phyloP scores from a whole-genome alignment of 257 asterid species.

The Voacanga thouarsii region DNA sequence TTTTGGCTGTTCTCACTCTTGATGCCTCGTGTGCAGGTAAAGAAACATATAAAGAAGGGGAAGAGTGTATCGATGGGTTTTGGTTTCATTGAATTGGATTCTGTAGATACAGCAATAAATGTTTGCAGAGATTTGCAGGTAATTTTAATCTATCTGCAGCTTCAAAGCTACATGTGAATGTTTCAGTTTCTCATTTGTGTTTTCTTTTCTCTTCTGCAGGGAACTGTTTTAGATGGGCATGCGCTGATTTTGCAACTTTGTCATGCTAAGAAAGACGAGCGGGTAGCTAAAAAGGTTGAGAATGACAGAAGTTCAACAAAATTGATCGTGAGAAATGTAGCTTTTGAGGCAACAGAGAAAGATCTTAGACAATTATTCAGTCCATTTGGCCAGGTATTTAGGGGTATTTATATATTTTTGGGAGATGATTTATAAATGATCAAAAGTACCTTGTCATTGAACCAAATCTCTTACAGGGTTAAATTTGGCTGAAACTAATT shows the following conservation, averaged over 20 bases:
- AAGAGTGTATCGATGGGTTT: slow-evolving; percentile 89
- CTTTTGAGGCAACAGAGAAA: slow-evolving; percentile 94
- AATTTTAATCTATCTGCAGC: background rate
- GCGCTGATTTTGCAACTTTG: slow-evolving; percentile 84
- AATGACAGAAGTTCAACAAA: slow-evolving; percentile 76
- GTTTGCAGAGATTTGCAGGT: slow-evolving; percentile 86
- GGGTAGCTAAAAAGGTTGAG: slow-evolving; percentile 38
- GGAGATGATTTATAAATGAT: background rate
- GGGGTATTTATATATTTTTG: background rate
- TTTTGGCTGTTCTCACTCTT: slow-evolving; percentile 8
- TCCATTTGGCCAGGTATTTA: slow-evolving; percentile 85
- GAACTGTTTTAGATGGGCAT: slow-evolving; percentile 93
- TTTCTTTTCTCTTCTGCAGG: slow-evolving; percentile 41
- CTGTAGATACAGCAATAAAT: slow-evolving; percentile 65
- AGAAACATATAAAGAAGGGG: slow-evolving; percentile 85
- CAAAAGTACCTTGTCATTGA: background rate
- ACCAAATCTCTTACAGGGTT: background rate
- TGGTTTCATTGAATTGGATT: slow-evolving; percentile 89
- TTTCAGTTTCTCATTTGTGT: slow-evolving; percentile 8
- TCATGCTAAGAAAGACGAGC: slow-evolving; percentile 63
- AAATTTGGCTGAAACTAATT: background rate
- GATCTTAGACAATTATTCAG: slow-evolving; percentile 79
- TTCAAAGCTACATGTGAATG: slow-evolving; percentile 1
- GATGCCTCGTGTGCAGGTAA: slow-evolving; percentile 45
- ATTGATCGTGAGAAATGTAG: slow-evolving; percentile 86